Conservation (phyloP, 768 basidiomycete genomes). For the Kwoniella sp. region DNA sequence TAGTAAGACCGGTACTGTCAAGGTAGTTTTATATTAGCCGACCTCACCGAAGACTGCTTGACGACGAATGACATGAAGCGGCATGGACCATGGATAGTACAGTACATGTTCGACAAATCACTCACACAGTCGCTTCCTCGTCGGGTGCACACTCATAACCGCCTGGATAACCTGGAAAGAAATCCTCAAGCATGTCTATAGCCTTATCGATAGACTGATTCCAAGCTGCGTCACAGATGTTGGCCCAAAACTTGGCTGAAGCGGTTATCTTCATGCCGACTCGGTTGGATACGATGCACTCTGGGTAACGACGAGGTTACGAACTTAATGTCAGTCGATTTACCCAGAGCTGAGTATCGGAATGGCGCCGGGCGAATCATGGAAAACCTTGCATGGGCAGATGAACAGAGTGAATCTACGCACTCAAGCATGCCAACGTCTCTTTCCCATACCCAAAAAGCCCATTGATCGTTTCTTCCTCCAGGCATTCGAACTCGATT, state of each 20-base stretch:
- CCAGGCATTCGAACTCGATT: neutral
- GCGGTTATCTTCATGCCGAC: neutral
- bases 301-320: neutral
- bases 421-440: neutral
- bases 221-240: neutral
- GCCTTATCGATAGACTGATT: neutral
- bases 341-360: too few relatives aligned
- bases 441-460: neutral
- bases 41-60: too few relatives aligned
- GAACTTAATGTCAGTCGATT: too few relatives aligned
- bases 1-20: too few relatives aligned
- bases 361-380: too few relatives aligned
- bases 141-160: neutral
- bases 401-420: too few relatives aligned
- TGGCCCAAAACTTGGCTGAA: neutral
- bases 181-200: neutral
- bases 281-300: neutral
- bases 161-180: neutral
- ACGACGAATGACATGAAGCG: too few relatives aligned
- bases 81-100: too few relatives aligned
- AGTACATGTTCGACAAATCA: neutral
- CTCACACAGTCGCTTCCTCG: neutral
- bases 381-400: too few relatives aligned
- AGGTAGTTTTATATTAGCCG: too few relatives aligned
- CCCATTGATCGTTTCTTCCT: neutral